phyloP scores from a whole-genome alignment of 2,329 filamentous ascomycete genomes.

The Pseudopyricularia javanii region DNA sequence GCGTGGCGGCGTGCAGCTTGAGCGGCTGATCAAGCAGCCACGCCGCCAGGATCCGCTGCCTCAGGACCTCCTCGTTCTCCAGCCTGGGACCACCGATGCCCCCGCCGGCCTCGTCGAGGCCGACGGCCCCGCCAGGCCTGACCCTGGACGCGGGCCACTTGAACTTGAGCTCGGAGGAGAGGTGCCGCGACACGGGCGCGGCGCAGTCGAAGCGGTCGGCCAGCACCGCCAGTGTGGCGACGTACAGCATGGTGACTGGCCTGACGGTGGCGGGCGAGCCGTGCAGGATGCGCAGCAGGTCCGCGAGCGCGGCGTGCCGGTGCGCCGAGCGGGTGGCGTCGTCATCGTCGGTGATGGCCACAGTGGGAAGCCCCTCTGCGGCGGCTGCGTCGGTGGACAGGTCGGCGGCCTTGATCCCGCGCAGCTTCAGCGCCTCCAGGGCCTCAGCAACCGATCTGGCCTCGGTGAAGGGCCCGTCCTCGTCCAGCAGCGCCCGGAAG shows the following conservation, averaged over 20 bases:
- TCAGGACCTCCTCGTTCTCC: conserved; percentile 44
- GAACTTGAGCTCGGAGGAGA: conserved; percentile 40
- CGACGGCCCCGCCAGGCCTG: neutral
- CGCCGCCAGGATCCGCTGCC: conserved; percentile 58
- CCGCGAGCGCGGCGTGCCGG: conserved; percentile 50
- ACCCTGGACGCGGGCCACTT: conserved; percentile 4
- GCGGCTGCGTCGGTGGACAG: conserved; percentile 27
- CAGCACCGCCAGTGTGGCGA: conserved; percentile 56
- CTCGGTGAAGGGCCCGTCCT: conserved; percentile 48
- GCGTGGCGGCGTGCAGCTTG: conserved; percentile 48
- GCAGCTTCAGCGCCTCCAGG: conserved; percentile 34
- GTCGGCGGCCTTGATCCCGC: conserved; percentile 29
- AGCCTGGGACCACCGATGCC: conserved; percentile 23
- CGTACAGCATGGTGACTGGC: conserved; percentile 38
- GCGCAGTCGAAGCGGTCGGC: conserved; percentile 64
- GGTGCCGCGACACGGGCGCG: conserved; percentile 37
- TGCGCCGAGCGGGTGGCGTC: conserved; percentile 48
- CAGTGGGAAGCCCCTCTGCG: conserved; percentile 44
- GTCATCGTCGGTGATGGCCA: conserved; percentile 56
- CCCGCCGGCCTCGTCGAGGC: conserved; percentile 13
- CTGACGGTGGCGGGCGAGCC: conserved; percentile 27
- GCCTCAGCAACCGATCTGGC: conserved; percentile 38
- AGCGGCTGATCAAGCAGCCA: conserved; percentile 51
- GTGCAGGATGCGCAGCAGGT: conserved; percentile 57
- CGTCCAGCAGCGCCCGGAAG: conserved; percentile 54